A percentile compares a stretch with the other conserved stretches of the same genome.
These are phyloP conservation scores for Saccharomyces pastorianus DNA, from an alignment of 1,139 yeast species.

Conservation along the genomic window DNA sequence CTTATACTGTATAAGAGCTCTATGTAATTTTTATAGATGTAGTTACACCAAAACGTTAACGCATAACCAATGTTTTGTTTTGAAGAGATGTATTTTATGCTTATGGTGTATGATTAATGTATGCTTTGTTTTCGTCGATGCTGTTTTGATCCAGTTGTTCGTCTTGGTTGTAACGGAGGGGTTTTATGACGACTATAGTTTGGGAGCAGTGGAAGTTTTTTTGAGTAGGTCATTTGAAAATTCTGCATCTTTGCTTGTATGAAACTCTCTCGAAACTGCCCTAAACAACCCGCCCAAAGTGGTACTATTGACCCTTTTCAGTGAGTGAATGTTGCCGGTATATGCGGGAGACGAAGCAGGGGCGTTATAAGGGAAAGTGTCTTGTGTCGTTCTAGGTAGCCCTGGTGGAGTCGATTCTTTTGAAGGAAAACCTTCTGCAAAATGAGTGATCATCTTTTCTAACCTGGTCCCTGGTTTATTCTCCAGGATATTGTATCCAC, in stretches of 20 bases:
- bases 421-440: not conserved
- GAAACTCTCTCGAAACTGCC: constrained; percentile 18
- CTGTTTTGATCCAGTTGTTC: too few relatives aligned
- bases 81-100: too few relatives aligned
- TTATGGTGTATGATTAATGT: too few relatives aligned
- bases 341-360: constrained; percentile 4
- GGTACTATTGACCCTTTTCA: not conserved
- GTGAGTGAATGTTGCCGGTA: not conserved
- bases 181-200: too few relatives aligned
- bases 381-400: constrained; percentile 22
- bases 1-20: too few relatives aligned
- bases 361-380: constrained; percentile 18
- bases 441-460: constrained; percentile 26
- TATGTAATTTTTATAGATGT: too few relatives aligned
- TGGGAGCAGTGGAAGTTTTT: too few relatives aligned
- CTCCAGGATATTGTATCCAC: constrained; percentile 32
- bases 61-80: too few relatives aligned
- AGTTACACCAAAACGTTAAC: too few relatives aligned
- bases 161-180: too few relatives aligned
- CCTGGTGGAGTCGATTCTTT: not conserved
- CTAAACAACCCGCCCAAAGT: constrained; percentile 10
- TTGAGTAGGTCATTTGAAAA: constrained; percentile 29
- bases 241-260: constrained; percentile 14
- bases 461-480: constrained; percentile 32
- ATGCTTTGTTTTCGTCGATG: too few relatives aligned